These are phyloP conservation scores for Podaxis sp. DNA, from an alignment of 768 basidiomycete genomes.

Conservation along the genomic window DNA sequence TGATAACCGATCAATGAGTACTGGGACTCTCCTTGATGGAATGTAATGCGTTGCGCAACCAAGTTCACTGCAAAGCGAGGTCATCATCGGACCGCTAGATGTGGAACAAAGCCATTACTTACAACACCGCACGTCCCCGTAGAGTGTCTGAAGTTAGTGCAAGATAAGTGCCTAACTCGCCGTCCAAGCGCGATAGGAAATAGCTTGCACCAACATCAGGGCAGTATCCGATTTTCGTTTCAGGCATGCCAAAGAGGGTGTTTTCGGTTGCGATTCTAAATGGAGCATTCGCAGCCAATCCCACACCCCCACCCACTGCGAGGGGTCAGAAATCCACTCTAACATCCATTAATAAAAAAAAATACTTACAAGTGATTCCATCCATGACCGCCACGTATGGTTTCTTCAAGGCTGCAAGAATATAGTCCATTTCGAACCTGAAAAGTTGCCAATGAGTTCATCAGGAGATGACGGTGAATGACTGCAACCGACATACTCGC, in stretches of 20 bases:
- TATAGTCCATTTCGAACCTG: conserved; percentile 82
- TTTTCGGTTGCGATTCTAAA: conserved; percentile 95
- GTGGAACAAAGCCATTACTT: conserved; percentile 32
- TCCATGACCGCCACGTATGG: conserved; percentile 93
- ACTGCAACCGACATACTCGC: conserved; percentile 60
- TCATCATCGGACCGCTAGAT: conserved; percentile 9
- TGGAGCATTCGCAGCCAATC: conserved; percentile 78
- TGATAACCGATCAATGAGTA: conserved; percentile 68
- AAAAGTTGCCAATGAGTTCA: conserved; percentile 12
- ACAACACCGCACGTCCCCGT: conserved; percentile 85
- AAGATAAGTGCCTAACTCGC: conserved; percentile 91
- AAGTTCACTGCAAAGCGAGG: conserved; percentile 58
- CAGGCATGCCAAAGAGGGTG: conserved; percentile 93
- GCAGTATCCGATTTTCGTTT: conserved; percentile 86
- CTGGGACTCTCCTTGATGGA: conserved; percentile 70
- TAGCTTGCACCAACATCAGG: conserved; percentile 94
- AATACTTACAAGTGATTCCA: conserved; percentile 81
- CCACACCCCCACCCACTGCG: conserved; percentile 94
- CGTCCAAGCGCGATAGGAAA: conserved; percentile 89
- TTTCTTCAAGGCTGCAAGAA: conserved; percentile 68
- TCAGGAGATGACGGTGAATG: conserved; percentile 17
- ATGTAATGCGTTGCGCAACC: conserved; percentile 96
- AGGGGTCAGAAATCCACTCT: conserved; percentile 12
- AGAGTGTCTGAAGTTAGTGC: conserved; percentile 77
- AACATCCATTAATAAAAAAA: conserved; percentile 12